Evolutionary conservation across 768 basidiomycete species (phyloP).

Genomic region (Boletus eberwhitei): DNA sequence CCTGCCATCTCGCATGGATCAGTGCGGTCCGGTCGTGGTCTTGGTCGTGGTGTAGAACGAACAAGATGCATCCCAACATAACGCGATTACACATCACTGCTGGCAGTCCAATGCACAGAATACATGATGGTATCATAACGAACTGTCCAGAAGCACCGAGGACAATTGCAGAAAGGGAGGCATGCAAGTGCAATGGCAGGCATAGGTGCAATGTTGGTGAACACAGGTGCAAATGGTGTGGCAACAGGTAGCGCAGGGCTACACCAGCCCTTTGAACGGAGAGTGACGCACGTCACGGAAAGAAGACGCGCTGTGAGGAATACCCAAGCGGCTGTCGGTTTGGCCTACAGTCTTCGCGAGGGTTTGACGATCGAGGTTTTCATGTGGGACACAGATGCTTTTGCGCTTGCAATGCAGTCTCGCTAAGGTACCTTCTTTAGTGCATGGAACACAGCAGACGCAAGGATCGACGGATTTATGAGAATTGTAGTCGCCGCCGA

Average conservation of each 20-base stretch:
- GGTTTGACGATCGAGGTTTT: conserved; percentile 8
- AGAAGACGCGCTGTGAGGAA: not conserved
- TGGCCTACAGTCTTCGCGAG: conserved; percentile 18
- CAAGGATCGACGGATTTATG: conserved; percentile 1
- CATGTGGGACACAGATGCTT: conserved; percentile 3
- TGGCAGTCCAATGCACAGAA: too few species aligned
- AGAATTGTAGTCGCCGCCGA: not conserved
- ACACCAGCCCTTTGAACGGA: not conserved
- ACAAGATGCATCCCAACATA: too few species aligned
- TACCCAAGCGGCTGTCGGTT: not conserved
- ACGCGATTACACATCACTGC: too few species aligned
- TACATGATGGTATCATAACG: not conserved
- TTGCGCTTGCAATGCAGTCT: not conserved
- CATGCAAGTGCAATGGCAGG: not conserved
- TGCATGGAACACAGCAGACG: not conserved
- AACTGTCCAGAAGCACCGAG: not conserved
- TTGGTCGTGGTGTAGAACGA: too few species aligned
- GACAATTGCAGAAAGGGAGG: not conserved
- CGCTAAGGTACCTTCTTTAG: conserved; percentile 8
- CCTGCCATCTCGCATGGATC: too few species aligned
- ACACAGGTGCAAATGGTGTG: not conserved
- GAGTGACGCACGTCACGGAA: not conserved
- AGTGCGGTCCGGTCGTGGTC: too few species aligned
- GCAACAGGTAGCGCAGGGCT: not conserved
- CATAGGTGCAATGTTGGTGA: too few species aligned